Evolutionary conservation across 1,284 basidiomycete species (phyloP), one percentile per base, ranked within the genome.

Genomic region (Flammula alnicola): DNA sequence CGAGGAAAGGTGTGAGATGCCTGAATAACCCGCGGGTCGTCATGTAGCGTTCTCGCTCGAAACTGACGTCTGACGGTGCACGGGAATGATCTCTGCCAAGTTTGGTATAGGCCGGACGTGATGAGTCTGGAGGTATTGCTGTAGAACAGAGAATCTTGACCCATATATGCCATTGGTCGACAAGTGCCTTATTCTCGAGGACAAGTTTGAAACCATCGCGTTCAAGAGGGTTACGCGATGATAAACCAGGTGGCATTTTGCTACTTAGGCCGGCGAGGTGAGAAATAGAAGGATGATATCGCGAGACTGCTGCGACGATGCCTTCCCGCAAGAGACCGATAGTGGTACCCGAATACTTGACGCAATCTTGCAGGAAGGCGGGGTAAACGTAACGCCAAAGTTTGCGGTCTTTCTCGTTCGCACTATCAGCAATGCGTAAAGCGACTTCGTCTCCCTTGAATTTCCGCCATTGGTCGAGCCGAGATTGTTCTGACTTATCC

Each of bases 131-230:
- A 2, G 88, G 76, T 0, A 82, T 76, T 3, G 90, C 87, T 0
- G 91, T 94, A 12, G 88, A 82, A 59, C 90, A 94, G 5, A 95
- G 76, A 8, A 91, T 78, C 52, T 91, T 88, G 40, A 93, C 78
- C 86, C 93, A 96, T 22, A 87, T 75, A 52, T 90, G 82, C 95
- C 94, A 98, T 65, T 96, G 93, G 39, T 90, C 86, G 17, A 94
- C 82, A 30, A 88, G 69, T 7, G 74, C 67, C 54, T 76, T 79
- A 49, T 85, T 83, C 20, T 95, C 92, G 17, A 76, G 72, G 3
- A 85, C 68, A n/a, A 77, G 49, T 42, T 74, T 79, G 16, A 71
- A 53, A 0, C 77, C 78, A 48, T 85, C 81, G 44, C 73, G 75
- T 38, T 84, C 84, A 1, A 63, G 60, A 16, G 68, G 62, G 11